phyloP scores from a whole-genome alignment of 2,329 filamentous ascomycete species.

The Cercospora zeina region DNA sequence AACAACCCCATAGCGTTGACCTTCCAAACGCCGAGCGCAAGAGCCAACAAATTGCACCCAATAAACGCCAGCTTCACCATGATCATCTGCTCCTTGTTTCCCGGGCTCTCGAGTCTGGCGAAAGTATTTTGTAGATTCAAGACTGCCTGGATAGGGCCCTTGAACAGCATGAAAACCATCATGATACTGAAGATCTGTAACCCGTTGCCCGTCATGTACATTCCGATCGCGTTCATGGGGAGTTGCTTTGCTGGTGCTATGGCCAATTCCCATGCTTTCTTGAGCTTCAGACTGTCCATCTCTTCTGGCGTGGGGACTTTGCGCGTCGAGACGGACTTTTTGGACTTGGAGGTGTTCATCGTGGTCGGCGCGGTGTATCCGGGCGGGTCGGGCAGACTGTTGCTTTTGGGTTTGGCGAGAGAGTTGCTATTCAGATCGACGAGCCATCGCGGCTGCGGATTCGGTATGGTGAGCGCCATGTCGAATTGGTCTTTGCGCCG shows the following conservation, averaged over 20 bases:
- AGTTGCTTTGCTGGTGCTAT: slow-evolving; percentile 89
- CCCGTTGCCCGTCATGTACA: slow-evolving; percentile 99
- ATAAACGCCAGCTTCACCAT: slow-evolving; percentile 87
- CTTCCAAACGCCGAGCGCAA: slow-evolving; percentile 91
- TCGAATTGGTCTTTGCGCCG: neutral
- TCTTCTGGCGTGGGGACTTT: slow-evolving; percentile 74
- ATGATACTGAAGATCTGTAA: slow-evolving; percentile 99
- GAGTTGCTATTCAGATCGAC: slow-evolving; percentile 73
- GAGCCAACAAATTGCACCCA: slow-evolving; percentile 76
- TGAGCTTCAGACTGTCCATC: slow-evolving; percentile 93
- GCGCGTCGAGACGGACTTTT: slow-evolving; percentile 47
- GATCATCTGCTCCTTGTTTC: slow-evolving; percentile 70
- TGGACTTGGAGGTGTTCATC: slow-evolving; percentile 26
- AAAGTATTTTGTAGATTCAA: slow-evolving; percentile 84
- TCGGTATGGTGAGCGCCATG: slow-evolving; percentile 38
- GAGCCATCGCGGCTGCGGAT: slow-evolving; percentile 74
- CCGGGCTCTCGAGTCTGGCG: slow-evolving; percentile 81
- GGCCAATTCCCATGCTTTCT: slow-evolving; percentile 98
- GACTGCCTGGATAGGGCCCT: slow-evolving; percentile 85
- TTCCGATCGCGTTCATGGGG: slow-evolving; percentile 98
- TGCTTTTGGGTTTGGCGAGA: slow-evolving; percentile 63
- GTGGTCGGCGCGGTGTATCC: slow-evolving; percentile 64
- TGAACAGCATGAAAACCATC: slow-evolving; percentile 99
- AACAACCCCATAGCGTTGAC: slow-evolving; percentile 93
- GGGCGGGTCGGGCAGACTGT: slow-evolving; percentile 77